Percentiles rank a stretch among this genome's conserved stretches.
Conservation (phyloP, 2,329 filamentous ascomycete species). For the Purpureocillium lavendulum region DNA sequence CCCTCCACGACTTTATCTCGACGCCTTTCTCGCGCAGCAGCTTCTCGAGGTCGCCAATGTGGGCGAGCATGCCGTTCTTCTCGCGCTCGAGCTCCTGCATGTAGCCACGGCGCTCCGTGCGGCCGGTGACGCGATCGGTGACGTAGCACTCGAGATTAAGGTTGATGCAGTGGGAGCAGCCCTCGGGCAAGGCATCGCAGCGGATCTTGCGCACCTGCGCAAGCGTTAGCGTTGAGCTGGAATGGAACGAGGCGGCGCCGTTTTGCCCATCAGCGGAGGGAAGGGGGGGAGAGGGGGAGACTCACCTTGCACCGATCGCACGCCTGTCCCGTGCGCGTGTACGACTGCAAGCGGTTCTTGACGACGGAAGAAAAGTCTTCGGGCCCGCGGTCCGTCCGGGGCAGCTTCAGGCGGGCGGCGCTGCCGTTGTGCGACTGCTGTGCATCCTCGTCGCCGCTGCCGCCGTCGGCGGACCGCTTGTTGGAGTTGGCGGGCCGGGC, state of each 20-base stretch:
- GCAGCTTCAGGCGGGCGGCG: constrained; percentile 35
- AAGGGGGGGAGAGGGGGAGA: not conserved
- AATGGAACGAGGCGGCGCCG: too few species aligned
- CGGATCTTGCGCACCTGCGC: constrained; percentile 72
- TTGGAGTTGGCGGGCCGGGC: constrained; percentile 5
- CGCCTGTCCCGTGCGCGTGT: constrained; percentile 67
- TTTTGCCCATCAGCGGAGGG: too few species aligned
- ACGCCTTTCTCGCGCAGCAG: constrained; percentile 53
- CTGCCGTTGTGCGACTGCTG: constrained; percentile 4
- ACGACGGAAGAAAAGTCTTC: constrained; percentile 48
- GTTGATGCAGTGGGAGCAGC: constrained; percentile 73
- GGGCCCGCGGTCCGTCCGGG: constrained; percentile 36
- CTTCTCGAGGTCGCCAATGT: constrained; percentile 60
- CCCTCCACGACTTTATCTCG: constrained; percentile 47
- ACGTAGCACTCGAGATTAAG: constrained; percentile 73
- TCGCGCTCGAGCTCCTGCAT: constrained; percentile 68
- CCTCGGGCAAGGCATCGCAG: constrained; percentile 72
- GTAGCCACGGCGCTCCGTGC: constrained; percentile 71
- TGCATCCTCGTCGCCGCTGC: constrained; percentile 22
- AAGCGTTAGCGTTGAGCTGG: not conserved
- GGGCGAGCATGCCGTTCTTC: constrained; percentile 56
- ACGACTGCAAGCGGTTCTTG: constrained; percentile 46
- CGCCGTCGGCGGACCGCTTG: constrained; percentile 30
- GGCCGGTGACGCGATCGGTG: constrained; percentile 78
- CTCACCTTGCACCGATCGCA: constrained; percentile 82